phyloP scores from a whole-genome alignment of 2,329 filamentous ascomycete genomes.

The Sordariomycetes sp. region DNA sequence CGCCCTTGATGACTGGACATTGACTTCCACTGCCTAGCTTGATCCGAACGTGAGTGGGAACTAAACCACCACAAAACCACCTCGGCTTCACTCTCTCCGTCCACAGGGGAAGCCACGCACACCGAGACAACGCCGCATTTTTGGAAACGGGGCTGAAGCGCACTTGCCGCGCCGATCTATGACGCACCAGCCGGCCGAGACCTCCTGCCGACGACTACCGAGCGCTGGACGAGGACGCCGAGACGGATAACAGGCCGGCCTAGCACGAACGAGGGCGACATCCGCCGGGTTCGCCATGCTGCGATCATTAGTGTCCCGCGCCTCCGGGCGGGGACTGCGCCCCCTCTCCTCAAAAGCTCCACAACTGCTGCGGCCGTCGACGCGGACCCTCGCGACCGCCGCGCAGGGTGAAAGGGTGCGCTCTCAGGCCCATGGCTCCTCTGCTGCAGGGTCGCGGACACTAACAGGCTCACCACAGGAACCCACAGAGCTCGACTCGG shows the following conservation, averaged over 20 bases:
- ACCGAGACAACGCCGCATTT: neutral
- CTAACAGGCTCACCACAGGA: constrained; percentile 33
- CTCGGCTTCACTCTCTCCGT: neutral
- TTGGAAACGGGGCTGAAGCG: neutral
- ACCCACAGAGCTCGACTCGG: constrained; percentile 73
- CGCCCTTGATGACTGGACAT: neutral
- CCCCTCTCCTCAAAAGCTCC: neutral
- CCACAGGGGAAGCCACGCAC: neutral
- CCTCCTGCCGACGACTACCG: neutral
- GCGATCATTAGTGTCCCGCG: constrained; percentile 5
- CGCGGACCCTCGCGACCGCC: constrained; percentile 1
- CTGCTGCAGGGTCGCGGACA: neutral
- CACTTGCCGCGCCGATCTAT: neutral
- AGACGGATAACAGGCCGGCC: neutral
- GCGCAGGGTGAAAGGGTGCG: constrained; percentile 1
- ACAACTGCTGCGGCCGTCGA: neutral
- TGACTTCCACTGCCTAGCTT: neutral
- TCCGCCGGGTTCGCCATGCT: neutral
- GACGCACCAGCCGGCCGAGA: neutral
- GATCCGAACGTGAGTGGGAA: neutral
- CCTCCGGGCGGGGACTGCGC: neutral
- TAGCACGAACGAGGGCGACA: neutral
- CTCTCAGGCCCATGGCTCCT: neutral
- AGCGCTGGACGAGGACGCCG: neutral
- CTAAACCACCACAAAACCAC: neutral